Conservation (phyloP, 768 basidiomycete species). For the Gloeostereum incarnatum region DNA sequence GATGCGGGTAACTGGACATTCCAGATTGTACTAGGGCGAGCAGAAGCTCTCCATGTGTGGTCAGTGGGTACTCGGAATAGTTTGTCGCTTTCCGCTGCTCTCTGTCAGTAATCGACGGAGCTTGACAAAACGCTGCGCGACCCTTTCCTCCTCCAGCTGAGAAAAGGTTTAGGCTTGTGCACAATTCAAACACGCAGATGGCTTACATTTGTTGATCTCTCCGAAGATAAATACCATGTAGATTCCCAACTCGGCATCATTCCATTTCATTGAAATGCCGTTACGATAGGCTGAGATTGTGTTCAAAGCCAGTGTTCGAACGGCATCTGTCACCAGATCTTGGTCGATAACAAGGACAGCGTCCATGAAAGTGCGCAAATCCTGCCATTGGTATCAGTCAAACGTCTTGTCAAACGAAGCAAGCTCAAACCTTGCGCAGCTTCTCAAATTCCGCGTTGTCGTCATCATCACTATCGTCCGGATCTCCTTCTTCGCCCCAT, state of each 20-base stretch:
- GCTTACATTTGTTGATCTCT: conserved; percentile 81
- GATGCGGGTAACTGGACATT: conserved; percentile 76
- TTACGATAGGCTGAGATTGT: conserved; percentile 67
- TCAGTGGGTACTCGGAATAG: conserved; percentile 77
- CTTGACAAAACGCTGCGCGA: conserved; percentile 77
- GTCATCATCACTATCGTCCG: conserved; percentile 82
- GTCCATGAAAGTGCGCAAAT: conserved; percentile 80
- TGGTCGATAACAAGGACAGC: conserved; percentile 81
- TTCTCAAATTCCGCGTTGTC: conserved; percentile 75
- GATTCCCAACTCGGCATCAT: conserved; percentile 88
- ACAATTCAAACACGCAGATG: background rate
- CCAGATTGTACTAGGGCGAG: conserved; percentile 76
- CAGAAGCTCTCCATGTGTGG: conserved; percentile 85
- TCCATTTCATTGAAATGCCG: conserved; percentile 70
- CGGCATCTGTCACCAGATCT: conserved; percentile 70
- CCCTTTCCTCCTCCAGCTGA: conserved; percentile 59
- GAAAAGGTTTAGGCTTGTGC: background rate
- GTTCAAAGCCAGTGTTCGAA: conserved; percentile 62
- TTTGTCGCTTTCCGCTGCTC: conserved; percentile 60
- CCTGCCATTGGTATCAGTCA: conserved; percentile 33
- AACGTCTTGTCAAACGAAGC: conserved; percentile 1
- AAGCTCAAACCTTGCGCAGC: conserved; percentile 64
- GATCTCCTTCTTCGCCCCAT: conserved; percentile 78
- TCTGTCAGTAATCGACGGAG: conserved; percentile 50
- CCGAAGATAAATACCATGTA: conserved; percentile 92